Conservation (phyloP, 768 basidiomycete genomes). For the Suillus subalutaceus region DNA sequence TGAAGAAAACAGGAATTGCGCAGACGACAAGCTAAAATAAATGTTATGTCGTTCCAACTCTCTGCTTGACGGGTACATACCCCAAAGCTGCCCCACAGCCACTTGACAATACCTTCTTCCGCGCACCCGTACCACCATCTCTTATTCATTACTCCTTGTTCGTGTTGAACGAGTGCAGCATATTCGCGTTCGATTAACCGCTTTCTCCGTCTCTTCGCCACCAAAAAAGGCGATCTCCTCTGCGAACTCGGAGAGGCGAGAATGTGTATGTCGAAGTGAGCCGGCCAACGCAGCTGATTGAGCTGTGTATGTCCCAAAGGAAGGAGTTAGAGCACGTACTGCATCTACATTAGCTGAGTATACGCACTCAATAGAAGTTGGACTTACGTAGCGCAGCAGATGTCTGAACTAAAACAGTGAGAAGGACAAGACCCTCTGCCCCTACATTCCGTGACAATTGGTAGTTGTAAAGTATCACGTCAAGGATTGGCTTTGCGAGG, state of each 20-base stretch:
- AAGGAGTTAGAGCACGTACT: constrained; percentile 90
- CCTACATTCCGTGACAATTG: constrained; percentile 94
- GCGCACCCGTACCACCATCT: constrained; percentile 90
- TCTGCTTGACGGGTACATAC: constrained; percentile 44
- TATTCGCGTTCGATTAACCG: constrained; percentile 89
- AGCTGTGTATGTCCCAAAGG: constrained; percentile 90
- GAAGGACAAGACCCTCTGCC: constrained; percentile 83
- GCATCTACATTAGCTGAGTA: constrained; percentile 13
- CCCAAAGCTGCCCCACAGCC: constrained; percentile 95
- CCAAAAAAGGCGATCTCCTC: constrained; percentile 90
- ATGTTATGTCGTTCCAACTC: constrained; percentile 11
- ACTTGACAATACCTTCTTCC: constrained; percentile 96
- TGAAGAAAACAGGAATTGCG: constrained; percentile 92
- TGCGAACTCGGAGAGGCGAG: constrained; percentile 84
- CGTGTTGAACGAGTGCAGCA: constrained; percentile 81
- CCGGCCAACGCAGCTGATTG: constrained; percentile 88
- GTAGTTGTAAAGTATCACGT: constrained; percentile 94
- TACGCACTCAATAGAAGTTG: background rate
- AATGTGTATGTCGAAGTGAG: constrained; percentile 88
- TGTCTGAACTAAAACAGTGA: constrained; percentile 83
- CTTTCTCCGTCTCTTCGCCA: constrained; percentile 89
- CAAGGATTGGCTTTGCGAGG: constrained; percentile 89
- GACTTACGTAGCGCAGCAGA: constrained; percentile 82
- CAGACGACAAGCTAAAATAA: constrained; percentile 72
- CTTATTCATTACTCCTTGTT: constrained; percentile 75